Percentiles rank a stretch among this genome's conserved stretches.
Conservation (phyloP, 1,284 basidiomycete species). For the Agaricales sp. region DNA sequence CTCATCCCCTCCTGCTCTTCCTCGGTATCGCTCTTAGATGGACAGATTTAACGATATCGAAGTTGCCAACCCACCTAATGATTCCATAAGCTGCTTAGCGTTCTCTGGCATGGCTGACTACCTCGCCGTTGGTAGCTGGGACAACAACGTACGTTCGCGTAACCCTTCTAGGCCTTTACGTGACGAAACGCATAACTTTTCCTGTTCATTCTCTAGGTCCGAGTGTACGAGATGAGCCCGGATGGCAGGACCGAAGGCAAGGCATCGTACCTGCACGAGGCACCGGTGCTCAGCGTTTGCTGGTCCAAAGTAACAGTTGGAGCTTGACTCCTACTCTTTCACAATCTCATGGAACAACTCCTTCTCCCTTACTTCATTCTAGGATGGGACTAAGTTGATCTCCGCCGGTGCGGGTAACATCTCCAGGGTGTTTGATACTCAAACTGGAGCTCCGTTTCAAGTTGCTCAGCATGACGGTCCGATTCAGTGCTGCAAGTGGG, state of each 20-base stretch:
- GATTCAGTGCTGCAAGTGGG: slow-evolving; percentile 64
- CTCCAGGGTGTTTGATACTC: slow-evolving; percentile 68
- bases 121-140: slow-evolving; percentile 53
- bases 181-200: background rate
- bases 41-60: slow-evolving; percentile 60
- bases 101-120: slow-evolving; percentile 42
- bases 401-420: slow-evolving; percentile 78
- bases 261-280: slow-evolving; percentile 75
- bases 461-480: slow-evolving; percentile 78
- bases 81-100: slow-evolving; percentile 45
- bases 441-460: slow-evolving; percentile 55
- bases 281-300: slow-evolving; percentile 67
- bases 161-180: background rate
- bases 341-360: slow-evolving; percentile 1
- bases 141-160: slow-evolving; percentile 36
- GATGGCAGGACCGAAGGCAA: slow-evolving; percentile 56
- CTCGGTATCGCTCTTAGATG: too few relatives aligned
- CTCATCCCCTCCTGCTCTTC: too few relatives aligned
- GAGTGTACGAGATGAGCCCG: slow-evolving; percentile 44
- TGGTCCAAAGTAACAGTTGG: slow-evolving; percentile 57
- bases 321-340: background rate
- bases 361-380: too few relatives aligned
- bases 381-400: slow-evolving; percentile 72
- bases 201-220: slow-evolving; percentile 32
- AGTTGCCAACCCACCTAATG: slow-evolving; percentile 42